Evolutionary conservation across 768 basidiomycete species (phyloP), one percentile per base, ranked within the genome.

Genomic region (Russula emetica): DNA sequence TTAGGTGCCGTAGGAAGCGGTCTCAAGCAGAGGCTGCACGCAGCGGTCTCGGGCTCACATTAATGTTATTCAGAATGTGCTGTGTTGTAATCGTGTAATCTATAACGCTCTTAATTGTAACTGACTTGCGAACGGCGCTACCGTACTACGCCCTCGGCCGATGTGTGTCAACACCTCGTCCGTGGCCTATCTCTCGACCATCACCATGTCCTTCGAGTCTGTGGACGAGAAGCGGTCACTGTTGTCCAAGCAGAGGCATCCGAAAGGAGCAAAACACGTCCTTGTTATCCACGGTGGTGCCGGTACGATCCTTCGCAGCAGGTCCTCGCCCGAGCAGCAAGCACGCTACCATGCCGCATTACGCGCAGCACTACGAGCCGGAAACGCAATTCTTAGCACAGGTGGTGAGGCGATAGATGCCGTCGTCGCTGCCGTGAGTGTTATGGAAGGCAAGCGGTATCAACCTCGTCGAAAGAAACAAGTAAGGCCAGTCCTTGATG

Each of bases 381-480:
- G 91, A 1, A 77, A 91, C 67, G 70, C 80, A 22, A 77, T 91
- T 22, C 81, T 94, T 49, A 76, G 72, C 44, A 73, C 78, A 3
- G 88, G 87, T 18, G 91, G 90, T 0, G 88, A 90, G 71, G 90
- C 91, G 5, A 85, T 94, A 80, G 90, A 93, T 71, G 90, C 92
- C 20, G 84, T 80, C 5, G 85, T 88, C 3, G 86, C 88, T 11
- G 89, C 91, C 0, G 91, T 91, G 9, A 76, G 82, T 0, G 73
- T 78, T 18, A 76, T 94, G 81, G 91, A 93, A 81, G 86, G 75
- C 66, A 42, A 22, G 32, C 18, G 10, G 16, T 42, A 11, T 51
- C 36, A 42, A n/a, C 38, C n/a, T n/a, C n/a, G n/a, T n/a, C n/a
- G n/a, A n/a, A n/a, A n/a, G n/a, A n/a, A n/a, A 24, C 38, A 8